Evolutionary conservation across 2,329 filamentous ascomycete genomes (phyloP).

Genomic region (Rhytidhysteron rufulum): DNA sequence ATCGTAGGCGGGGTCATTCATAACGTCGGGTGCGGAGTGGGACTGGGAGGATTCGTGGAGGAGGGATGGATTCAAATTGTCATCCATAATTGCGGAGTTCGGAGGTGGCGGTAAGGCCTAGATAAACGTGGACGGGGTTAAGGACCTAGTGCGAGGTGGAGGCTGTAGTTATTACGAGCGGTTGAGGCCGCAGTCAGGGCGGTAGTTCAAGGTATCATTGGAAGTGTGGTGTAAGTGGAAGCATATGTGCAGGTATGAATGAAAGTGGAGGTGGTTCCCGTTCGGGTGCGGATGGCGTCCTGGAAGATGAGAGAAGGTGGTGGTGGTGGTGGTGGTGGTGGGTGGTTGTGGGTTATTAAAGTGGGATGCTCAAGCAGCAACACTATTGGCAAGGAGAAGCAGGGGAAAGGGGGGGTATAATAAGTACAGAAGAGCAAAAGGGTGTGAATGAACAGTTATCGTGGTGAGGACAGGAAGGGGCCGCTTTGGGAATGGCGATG

Average conservation of each 20-base stretch:
- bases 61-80: conserved; percentile 12
- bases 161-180: no score
- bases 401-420: not conserved
- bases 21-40: conserved; percentile 44
- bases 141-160: conserved; percentile 10
- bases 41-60: conserved; percentile 5
- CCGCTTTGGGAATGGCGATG: no score
- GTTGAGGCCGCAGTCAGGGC: conserved; percentile 15
- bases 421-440: no score
- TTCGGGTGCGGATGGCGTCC: not conserved
- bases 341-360: not conserved
- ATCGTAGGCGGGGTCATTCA: conserved; percentile 55
- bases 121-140: not conserved
- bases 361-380: no score
- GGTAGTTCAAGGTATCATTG: conserved; percentile 23
- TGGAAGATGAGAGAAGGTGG: not conserved
- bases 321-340: not conserved
- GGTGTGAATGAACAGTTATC: no score
- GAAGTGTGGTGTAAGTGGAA: conserved; percentile 5
- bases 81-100: conserved; percentile 14
- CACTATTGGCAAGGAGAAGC: not conserved
- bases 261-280: not conserved
- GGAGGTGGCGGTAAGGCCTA: conserved; percentile 5
- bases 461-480: no score
- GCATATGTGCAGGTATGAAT: not conserved